A percentile compares a stretch with the other conserved stretches of the same genome.
phyloP scores from a whole-genome alignment of 1,139 yeast genomes.

The Hanseniaspora gamundiae region DNA sequence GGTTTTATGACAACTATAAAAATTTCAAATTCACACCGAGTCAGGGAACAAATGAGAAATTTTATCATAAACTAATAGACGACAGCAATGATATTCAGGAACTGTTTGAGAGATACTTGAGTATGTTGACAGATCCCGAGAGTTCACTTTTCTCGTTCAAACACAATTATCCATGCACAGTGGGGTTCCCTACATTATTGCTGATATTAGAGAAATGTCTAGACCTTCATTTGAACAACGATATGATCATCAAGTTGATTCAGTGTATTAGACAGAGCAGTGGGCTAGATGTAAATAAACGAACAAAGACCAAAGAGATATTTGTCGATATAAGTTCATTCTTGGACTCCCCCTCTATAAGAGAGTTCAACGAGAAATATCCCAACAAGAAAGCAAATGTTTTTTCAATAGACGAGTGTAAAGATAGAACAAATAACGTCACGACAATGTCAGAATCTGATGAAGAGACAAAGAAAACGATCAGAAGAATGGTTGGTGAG shows the following conservation, averaged over 20 bases:
- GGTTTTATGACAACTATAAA: slow-evolving; percentile 1
- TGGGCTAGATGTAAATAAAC: not conserved
- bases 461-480: slow-evolving; percentile 12
- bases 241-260: not conserved
- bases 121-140: not conserved
- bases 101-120: slow-evolving; percentile 1
- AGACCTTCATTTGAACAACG: not conserved
- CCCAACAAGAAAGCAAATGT: not conserved
- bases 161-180: not conserved
- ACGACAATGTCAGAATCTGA: slow-evolving; percentile 13
- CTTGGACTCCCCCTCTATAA: not conserved
- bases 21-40: not conserved
- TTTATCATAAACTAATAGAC: not conserved
- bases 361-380: not conserved
- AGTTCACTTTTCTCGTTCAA: not conserved
- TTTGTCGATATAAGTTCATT: not conserved
- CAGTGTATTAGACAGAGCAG: not conserved
- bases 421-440: slow-evolving; percentile 12
- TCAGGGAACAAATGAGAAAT: not conserved
- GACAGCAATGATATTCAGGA: not conserved
- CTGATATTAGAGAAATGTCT: not conserved
- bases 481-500: not conserved
- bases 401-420: not conserved
- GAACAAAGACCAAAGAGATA: not conserved
- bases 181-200: not conserved